These are phyloP conservation scores for Pontederia crassipes DNA, from an alignment of 176 grass and related monocot species.

Conservation along the genomic window DNA sequence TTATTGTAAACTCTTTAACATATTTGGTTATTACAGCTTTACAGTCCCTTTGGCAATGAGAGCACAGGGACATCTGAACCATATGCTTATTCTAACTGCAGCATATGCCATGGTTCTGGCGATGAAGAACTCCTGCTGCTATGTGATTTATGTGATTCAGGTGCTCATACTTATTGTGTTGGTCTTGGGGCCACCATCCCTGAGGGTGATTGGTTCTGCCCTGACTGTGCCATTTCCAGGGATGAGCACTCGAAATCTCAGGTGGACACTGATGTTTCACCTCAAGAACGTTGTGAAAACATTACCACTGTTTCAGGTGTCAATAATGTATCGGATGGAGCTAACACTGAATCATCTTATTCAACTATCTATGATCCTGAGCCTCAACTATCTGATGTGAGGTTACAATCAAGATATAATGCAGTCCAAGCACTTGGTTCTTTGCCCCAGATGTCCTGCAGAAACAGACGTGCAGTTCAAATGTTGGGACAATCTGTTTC, in stretches of 20 bases:
- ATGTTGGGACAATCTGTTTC: constrained; percentile 20
- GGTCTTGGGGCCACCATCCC: constrained; percentile 49
- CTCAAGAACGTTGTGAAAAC: constrained; percentile 23
- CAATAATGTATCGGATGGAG: too few species aligned
- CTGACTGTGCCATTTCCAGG: constrained; percentile 36
- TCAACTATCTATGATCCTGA: too few species aligned
- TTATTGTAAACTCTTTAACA: not conserved
- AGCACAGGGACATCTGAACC: constrained; percentile 14
- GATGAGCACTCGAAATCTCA: constrained; percentile 43
- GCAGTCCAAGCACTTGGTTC: not conserved
- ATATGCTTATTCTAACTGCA: constrained; percentile 35
- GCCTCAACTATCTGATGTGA: too few species aligned
- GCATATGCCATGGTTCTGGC: constrained; percentile 29
- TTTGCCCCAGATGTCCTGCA: constrained; percentile 13
- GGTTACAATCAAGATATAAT: too few species aligned
- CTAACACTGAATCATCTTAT: too few species aligned
- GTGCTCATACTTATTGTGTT: constrained; percentile 45
- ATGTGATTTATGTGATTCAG: constrained; percentile 63
- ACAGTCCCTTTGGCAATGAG: constrained; percentile 41
- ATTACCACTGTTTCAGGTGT: not conserved
- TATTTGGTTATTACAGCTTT: constrained; percentile 25
- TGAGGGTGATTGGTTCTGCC: constrained; percentile 71
- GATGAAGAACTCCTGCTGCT: constrained; percentile 50
- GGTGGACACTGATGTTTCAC: constrained; percentile 18
- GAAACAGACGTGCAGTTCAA: constrained; percentile 20